phyloP scores from a whole-genome alignment of 306 rosid species.

The Hippophae tibetana region DNA sequence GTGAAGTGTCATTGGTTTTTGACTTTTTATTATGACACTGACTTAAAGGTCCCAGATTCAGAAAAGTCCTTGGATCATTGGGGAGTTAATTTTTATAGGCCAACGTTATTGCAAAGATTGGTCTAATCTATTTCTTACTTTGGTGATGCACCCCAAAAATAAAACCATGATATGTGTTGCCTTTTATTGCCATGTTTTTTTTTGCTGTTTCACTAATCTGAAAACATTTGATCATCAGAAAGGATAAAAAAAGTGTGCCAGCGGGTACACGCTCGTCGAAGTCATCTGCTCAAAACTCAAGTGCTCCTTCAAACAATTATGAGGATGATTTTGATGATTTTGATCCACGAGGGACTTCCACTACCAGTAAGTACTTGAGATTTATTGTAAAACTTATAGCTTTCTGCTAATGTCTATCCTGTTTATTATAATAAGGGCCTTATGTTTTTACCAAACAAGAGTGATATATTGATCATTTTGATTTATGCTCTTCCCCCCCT shows the following conservation, averaged over 20 bases:
- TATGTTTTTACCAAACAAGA: no score
- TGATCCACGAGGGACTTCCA: conserved; percentile 90
- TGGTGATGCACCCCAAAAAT: background rate
- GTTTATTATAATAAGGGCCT: no score
- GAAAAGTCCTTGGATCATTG: no score
- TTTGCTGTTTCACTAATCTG: conserved; percentile 20
- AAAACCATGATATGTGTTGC: conserved; percentile 2
- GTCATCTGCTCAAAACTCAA: conserved; percentile 46
- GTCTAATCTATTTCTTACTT: no score
- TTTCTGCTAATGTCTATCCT: background rate
- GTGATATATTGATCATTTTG: no score
- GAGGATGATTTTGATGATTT: conserved; percentile 84
- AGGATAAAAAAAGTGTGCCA: conserved; percentile 33
- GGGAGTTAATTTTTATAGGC: no score
- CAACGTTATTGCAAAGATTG: no score
- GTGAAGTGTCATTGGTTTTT: no score
- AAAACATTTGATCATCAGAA: conserved; percentile 43
- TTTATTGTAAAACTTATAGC: conserved; percentile 1
- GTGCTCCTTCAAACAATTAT: conserved; percentile 26
- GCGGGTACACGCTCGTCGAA: conserved; percentile 30
- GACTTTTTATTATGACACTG: no score
- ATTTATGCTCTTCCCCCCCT: background rate
- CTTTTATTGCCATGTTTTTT: background rate
- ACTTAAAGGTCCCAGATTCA: no score
- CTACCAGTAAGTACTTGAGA: conserved; percentile 48